Base-by-base conservation (phyloP, 495 filamentous ascomycete species). In the Oidiodendron maius region DNA sequence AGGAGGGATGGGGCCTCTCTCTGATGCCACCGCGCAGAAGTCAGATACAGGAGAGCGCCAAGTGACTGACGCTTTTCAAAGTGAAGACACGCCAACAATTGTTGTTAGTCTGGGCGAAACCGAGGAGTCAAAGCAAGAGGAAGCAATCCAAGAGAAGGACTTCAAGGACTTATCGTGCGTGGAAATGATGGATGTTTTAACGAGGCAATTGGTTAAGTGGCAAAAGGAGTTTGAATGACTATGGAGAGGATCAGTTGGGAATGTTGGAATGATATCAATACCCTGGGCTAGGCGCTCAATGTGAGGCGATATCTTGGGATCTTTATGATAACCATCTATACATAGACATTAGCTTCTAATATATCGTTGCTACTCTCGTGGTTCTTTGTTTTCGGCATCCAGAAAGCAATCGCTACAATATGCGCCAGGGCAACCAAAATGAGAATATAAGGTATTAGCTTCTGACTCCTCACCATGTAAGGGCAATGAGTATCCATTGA, bases 141-240 rank as follows among this genome's bases (percentile, higher is more conserved):
- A 38, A 32, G 22, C 10, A n/a, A 39, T n/a, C 16, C 18, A 25
- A 11, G 35, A 34, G 3, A 58, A 57, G 38, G 56, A 83, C 3
- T 90, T 89, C 62, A 82, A 78, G 46, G 79, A 82, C 12, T 61
- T 89, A 40, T 80, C 70, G 48, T 85, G 81, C 60, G 62, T 86
- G 41, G 84, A 87, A 59, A 90, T 89, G 85, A 90, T 89, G 85
- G 85, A 89, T 62, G 76, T 77, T 54, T 66, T 90, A 61, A 88
- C 83, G 24, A 77, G 83, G 45, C 75, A 86, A 59, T 61, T 90
- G 51, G 74, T 90, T 50, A 84, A 86, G 56, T 90, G 86, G 86
- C 86, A 90, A 65, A 79, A 82, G 46, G 68, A 76, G 53, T 78
- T 74, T 50, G 28, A 47, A 16, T 58, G 40, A 57, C 48, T 17